Base-by-base conservation (phyloP, 2,329 filamentous ascomycete genomes). In the Pseudogymnoascus verrucosus region DNA sequence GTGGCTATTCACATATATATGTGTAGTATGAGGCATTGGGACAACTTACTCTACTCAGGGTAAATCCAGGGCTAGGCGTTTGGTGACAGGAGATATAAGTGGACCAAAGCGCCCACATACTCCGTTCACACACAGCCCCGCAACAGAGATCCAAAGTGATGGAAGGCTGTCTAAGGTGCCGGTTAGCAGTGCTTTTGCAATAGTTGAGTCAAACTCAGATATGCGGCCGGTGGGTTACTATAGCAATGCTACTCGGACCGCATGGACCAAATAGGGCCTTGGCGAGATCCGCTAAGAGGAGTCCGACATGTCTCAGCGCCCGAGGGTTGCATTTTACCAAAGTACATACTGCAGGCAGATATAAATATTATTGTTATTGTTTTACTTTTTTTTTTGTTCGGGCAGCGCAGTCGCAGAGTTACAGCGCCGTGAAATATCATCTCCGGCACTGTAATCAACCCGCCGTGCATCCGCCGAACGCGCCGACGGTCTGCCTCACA, bases 301-400 rank as follows among this genome's bases (percentile, higher is more conserved):
- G 51, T 31, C 47, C 6, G 10, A 34, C 47, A 57, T 57, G 47
- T 34, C 51, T 57, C 51, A 57, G 5, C 51, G 51, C n/a, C 8
- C 51, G 51, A 36, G 28, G 51, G 51, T 57, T 21, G 51, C 51
- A 57, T 57, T 16, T 57, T 54, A 3, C 47, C 47, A 31, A 16
- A 44, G 28, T 57, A 19, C 28, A 34, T 57, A 57, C 51, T 57
- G 28, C 51, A 57, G 51, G n/a, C 28, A 36, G 51, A 57, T 57
- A 57, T 57, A 57, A 34, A 57, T 34, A 21, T 57, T 57, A 57
- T 57, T 57, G 51, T 57, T 57, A 57, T 57, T 57, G 51, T 57
- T 57, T 57, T 57, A 57, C 51, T 7, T 12, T 57, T 57, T 57
- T 36, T 47, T 26, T 8, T 6, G 26, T 8, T n/a, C 1, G 26